Base-by-base conservation (phyloP, 2,329 filamentous ascomycete species). In the Trichocomaceae sp. region DNA sequence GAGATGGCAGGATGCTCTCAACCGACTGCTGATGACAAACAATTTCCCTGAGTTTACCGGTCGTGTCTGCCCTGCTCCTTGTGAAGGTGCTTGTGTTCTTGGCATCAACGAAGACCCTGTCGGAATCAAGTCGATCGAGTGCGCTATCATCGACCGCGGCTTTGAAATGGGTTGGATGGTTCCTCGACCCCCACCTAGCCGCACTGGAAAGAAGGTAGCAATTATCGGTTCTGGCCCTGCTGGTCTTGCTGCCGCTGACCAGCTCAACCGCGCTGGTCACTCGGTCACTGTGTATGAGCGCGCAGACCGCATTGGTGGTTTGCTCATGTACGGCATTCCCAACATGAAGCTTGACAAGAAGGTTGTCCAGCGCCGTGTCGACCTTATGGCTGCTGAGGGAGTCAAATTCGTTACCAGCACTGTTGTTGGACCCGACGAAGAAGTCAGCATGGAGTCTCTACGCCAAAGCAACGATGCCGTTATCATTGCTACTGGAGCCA, bases 311-410 rank as follows among this genome's bases (percentile, higher is more conserved):
- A 78, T 87, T 56, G 92, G 92, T 75, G 92, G 92, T 72, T 80
- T 97, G 54, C 83, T 97, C 66, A 96, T 96, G 92, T 96, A 97
- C 69, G 92, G 92, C 63, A 97, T 97, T 63, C 92, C 92, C 62
- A 97, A 97, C 79, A 97, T 97, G 92, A 97, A 97, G 79, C 87
- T 97, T 42, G 92, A 97, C 78, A 97, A 97, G 82, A 90, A 90
- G 69, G 85, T 96, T 60, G 92, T 97, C 58, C 92, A 96, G 79
- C 88, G 92, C 51, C 88, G 92, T 71, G 90, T 93, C 48, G 89
- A 96, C 73, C 90, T 97, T 74, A 92, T 96, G 88, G 88, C 87
- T 53, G 82, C 85, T 3, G 92, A 96, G 74, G 92, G 92, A 48
- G 77, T 96, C 67, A 80, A 81, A 50, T 96, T 95, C 76, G 84